Evolutionary conservation across 768 basidiomycete species (phyloP).

Genomic region (Antrodiella citrinella): DNA sequence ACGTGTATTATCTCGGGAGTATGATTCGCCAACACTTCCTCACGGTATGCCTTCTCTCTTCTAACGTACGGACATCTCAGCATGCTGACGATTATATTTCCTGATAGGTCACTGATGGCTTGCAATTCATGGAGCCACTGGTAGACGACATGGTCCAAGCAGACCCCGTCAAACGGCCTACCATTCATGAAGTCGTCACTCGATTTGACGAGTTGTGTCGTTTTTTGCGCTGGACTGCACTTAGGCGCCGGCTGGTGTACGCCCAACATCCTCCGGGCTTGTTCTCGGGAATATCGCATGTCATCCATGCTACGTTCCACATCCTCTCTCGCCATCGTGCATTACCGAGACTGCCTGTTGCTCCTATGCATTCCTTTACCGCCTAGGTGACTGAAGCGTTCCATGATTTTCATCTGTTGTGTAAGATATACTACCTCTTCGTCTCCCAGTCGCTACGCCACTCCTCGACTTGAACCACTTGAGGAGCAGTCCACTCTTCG

Average conservation of each 20-base stretch:
- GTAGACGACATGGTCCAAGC: slow-evolving; percentile 25
- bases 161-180: slow-evolving; percentile 25
- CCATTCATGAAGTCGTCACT: slow-evolving; percentile 22
- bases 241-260: slow-evolving; percentile 22
- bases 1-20: slow-evolving; percentile 30
- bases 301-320: not conserved
- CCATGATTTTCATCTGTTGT: too few relatives aligned
- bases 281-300: too few relatives aligned
- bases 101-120: slow-evolving; percentile 4
- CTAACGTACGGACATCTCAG: not conserved
- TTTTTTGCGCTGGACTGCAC: slow-evolving; percentile 15
- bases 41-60: slow-evolving; percentile 12
- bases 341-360: not conserved
- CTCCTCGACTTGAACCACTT: slow-evolving; percentile 8
- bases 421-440: slow-evolving; percentile 13
- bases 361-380: not conserved
- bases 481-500: slow-evolving; percentile 17
- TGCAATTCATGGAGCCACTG: slow-evolving; percentile 25
- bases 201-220: slow-evolving; percentile 20
- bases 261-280: too few relatives aligned
- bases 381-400: too few relatives aligned
- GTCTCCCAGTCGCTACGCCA: slow-evolving; percentile 15
- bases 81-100: not conserved
- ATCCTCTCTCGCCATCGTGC: not conserved
- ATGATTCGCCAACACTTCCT: slow-evolving; percentile 20